Conservation (phyloP, 2,329 filamentous ascomycete genomes). For the Nectriaceae sp. region DNA sequence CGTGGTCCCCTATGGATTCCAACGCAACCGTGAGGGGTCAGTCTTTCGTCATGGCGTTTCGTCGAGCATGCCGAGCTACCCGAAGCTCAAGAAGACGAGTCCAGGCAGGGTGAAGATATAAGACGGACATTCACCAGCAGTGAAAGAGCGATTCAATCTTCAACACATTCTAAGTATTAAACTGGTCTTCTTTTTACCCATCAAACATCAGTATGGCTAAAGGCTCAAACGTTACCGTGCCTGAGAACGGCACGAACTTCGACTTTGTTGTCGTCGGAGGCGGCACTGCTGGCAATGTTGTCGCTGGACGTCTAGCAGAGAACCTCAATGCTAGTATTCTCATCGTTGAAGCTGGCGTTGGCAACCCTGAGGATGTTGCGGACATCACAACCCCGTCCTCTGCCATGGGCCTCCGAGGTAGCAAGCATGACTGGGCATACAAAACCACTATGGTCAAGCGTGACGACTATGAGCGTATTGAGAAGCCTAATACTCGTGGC, state of each 20-base stretch:
- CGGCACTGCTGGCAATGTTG: constrained; percentile 15
- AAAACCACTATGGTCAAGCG: constrained; percentile 63
- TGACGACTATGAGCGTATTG: constrained; percentile 59
- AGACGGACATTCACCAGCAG: not conserved
- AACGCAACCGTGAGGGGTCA: too few relatives aligned
- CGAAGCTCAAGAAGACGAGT: too few relatives aligned
- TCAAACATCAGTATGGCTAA: too few relatives aligned
- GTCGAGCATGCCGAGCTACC: not conserved
- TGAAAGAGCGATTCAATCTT: not conserved
- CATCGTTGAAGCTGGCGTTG: constrained; percentile 49
- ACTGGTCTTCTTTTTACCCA: not conserved
- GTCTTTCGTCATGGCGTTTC: too few relatives aligned
- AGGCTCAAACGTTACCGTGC: not conserved
- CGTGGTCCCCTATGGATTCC: too few relatives aligned
- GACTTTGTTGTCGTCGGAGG: not conserved
- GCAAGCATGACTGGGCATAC: constrained; percentile 61
- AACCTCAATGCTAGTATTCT: constrained; percentile 42
- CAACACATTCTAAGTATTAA: not conserved
- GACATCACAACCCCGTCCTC: constrained; percentile 55
- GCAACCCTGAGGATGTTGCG: constrained; percentile 50
- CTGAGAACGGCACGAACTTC: not conserved
- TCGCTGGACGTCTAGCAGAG: constrained; percentile 18
- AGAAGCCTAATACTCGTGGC: constrained; percentile 64
- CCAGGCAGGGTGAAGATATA: too few relatives aligned
- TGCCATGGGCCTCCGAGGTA: constrained; percentile 55